A percentile compares a stretch with the other conserved stretches of the same genome.
phyloP scores from a whole-genome alignment of 129 eudicot species.

The Saposhnikovia divaricata region DNA sequence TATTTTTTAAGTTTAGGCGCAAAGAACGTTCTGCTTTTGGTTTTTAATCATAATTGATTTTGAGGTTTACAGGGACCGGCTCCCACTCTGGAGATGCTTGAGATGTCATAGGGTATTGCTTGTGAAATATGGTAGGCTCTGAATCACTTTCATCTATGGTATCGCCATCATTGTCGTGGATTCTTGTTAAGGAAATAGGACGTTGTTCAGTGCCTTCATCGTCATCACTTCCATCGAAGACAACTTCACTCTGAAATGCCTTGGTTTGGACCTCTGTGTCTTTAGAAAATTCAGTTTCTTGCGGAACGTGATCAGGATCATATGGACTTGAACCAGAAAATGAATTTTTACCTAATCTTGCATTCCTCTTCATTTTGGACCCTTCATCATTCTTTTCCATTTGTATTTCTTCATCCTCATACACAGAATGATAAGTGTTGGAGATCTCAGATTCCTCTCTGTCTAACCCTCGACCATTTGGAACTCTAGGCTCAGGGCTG shows the following conservation, averaged over 20 bases:
- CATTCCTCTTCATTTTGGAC: conserved; percentile 17
- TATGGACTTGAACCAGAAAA: conserved; percentile 27
- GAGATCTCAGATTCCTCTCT: conserved; percentile 5
- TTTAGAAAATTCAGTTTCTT: conserved; percentile 10
- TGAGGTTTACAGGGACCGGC: background rate
- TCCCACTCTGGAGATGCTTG: conserved; percentile 15
- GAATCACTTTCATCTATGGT: conserved; percentile 7
- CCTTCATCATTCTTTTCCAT: conserved; percentile 17
- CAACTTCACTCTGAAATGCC: conserved; percentile 13
- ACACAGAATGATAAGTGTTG: background rate
- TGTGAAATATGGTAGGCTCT: conserved; percentile 20
- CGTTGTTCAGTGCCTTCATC: conserved; percentile 16
- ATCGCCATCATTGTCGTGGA: conserved; percentile 8
- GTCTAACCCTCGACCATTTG: background rate
- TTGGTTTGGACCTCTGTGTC: conserved; percentile 8
- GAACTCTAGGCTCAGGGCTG: conserved; percentile 16
- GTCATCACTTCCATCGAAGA: conserved; percentile 41
- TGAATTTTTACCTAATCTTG: conserved; percentile 10
- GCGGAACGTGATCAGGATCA: conserved; percentile 20
- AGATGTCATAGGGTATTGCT: conserved; percentile 17
- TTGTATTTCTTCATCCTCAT: conserved; percentile 8
- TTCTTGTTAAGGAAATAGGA: background rate
- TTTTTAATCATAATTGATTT: conserved; percentile 12
- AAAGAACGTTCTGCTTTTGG: conserved; percentile 10
- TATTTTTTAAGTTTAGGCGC: conserved; percentile 20